A percentile compares a stretch with the other conserved stretches of the same genome.
phyloP scores from a whole-genome alignment of 2,329 filamentous ascomycete genomes.

The Endothia cerciana region DNA sequence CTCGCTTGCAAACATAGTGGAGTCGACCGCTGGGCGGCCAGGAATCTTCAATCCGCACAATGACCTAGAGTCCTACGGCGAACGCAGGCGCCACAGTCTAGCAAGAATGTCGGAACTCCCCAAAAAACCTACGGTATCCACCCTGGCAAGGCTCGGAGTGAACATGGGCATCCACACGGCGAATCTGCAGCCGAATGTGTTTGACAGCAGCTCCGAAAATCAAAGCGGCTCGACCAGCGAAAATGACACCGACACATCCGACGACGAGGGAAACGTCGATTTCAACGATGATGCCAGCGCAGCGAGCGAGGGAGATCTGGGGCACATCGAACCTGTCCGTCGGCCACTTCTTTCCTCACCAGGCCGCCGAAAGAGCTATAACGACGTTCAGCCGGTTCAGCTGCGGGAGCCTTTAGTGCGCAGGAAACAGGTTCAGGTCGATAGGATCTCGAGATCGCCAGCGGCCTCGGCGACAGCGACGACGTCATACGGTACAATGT shows the following conservation, averaged over 20 bases:
- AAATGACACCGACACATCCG: conserved; percentile 34
- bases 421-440: conserved; percentile 23
- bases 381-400: conserved; percentile 35
- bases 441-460: conserved; percentile 18
- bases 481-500: conserved; percentile 22
- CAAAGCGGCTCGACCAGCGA: conserved; percentile 33
- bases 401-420: conserved; percentile 16
- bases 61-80: conserved; percentile 32
- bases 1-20: conserved; percentile 49
- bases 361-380: conserved; percentile 45
- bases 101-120: conserved; percentile 66
- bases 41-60: conserved; percentile 50
- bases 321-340: conserved; percentile 40
- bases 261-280: conserved; percentile 35
- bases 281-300: conserved; percentile 45
- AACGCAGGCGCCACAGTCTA: conserved; percentile 51
- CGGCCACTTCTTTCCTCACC: conserved; percentile 35
- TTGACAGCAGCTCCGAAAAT: conserved; percentile 44
- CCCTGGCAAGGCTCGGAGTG: conserved; percentile 60
- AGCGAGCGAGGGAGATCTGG: conserved; percentile 47
- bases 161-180: conserved; percentile 78
- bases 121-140: conserved; percentile 59
- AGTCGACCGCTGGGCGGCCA: conserved; percentile 46
- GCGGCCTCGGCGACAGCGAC: background rate
- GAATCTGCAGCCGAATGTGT: conserved; percentile 65